Base-by-base conservation (phyloP, 2,329 filamentous ascomycete genomes). In the Grosmannia huntii region DNA sequence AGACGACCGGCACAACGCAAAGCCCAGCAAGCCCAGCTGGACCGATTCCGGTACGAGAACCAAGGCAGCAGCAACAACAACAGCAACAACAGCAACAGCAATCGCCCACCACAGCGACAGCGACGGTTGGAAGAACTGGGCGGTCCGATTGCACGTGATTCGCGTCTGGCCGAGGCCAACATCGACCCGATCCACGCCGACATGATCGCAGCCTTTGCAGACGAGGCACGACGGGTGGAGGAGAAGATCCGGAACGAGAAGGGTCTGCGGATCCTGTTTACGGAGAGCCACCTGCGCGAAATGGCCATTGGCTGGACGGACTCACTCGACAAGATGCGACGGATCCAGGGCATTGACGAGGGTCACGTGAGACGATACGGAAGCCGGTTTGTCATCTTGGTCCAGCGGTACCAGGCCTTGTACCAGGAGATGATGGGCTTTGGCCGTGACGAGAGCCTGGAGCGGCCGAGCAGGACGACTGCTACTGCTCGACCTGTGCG, bases 271-370 rank as follows among this genome's bases (percentile, higher is more conserved):
- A 76, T 79, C 4, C 73, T 85, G 0, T 94, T 94, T 67, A 84
- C 82, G 0, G 85, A 90, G 60, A 76, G 76, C 25, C 77, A 89
- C 16, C 77, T 90, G 55, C 81, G 84, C 41, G 80, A 86, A 63
- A 91, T 94, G 86, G 85, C 81, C 14, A 81, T 90, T 55, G 71
- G 76, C 38, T 86, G 87, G 75, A 87, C 87, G 0, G 76, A 73
- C 9, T 81, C 75, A 10, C 65, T 82, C 11, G 77, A 80, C 19
- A 73, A 82, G 59, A 87, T 94, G 82, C 72, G 71, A 36, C 69
- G 70, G 10, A 86, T 92, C 54, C 76, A 77, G 0, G 80, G 78
- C 11, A 85, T 91, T 59, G 78, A 85, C 57, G 62, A 68, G 1
- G 80, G 83, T 28, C 85, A 83, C 66, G 84, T 90, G 27, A 67